Evolutionary conservation across 2,329 filamentous ascomycete species (phyloP).

Genomic region (Cercospora zeae-maydis): DNA sequence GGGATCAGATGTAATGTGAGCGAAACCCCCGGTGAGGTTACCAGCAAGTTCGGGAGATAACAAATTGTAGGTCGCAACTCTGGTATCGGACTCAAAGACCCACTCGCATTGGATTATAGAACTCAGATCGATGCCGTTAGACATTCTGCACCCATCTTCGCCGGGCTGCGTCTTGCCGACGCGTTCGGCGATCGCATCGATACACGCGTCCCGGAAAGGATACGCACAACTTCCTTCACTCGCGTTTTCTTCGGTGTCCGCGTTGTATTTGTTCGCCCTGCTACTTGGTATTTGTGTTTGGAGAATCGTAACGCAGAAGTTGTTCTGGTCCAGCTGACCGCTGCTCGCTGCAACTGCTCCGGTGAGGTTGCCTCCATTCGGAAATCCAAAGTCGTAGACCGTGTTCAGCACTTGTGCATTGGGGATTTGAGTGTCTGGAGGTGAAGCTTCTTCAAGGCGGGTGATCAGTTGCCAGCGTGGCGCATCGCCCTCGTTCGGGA

Average conservation of each 20-base stretch:
- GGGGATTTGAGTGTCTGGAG: conserved; percentile 4
- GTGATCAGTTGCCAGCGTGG: conserved; percentile 10
- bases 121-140: conserved; percentile 1
- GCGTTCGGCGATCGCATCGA: conserved; percentile 7
- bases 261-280: conserved; percentile 5
- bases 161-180: conserved; percentile 9
- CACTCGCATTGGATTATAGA: conserved; percentile 12
- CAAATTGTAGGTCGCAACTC: conserved; percentile 13
- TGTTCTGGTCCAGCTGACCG: conserved; percentile 14
- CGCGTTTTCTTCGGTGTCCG: conserved; percentile 12
- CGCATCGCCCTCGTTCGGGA: conserved; percentile 9
- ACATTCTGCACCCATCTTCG: conserved; percentile 11
- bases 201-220: conserved; percentile 12
- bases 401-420: conserved; percentile 13
- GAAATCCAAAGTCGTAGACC: conserved; percentile 13
- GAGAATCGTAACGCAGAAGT: conserved; percentile 17
- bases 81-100: conserved; percentile 2
- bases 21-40: conserved; percentile 10
- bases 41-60: neutral
- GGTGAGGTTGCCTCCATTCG: neutral
- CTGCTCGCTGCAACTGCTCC: conserved; percentile 8
- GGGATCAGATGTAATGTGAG: conserved; percentile 13
- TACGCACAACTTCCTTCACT: conserved; percentile 15
- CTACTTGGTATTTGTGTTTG: conserved; percentile 5
- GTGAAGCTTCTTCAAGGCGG: conserved; percentile 10